Base-by-base conservation (phyloP, 2,329 filamentous ascomycete species). In the Thelonectria rubi region DNA sequence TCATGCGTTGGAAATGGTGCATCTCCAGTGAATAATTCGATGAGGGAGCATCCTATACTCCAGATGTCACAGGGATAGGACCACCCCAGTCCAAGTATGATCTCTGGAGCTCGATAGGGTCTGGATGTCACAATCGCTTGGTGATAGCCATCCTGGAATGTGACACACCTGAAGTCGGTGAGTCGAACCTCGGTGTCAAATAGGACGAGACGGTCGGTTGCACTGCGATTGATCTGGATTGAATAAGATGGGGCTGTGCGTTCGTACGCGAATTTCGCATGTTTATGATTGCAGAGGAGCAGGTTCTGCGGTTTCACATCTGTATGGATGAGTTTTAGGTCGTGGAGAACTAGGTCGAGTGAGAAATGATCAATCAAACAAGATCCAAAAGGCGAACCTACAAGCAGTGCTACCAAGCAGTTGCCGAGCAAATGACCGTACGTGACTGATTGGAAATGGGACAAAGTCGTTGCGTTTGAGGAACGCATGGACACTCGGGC, bases 391-490 rank as follows among this genome's bases (percentile, higher is more conserved):
- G 26, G 3, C 5, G n/a, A 17, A 45, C 88, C 92, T 84, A 97
- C 93, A 99, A 61, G 95, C 95, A 73, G 99, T 96, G 73, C 94
- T 98, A n/a, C 94, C 97, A 63, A 99, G 91, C 15, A 99, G 83
- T 75, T 99, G 95, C 51, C 94, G 88, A 48, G 95, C 95, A 82
- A 99, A 98, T 75, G 88, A 94, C 77, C 98, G 95, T 60, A 99
- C 99, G 77, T 99, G 95, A 67, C 94, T 97, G 82, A 96, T 98
- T 11, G 95, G 95, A 73, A 99, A 99, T 0, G 95, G 95, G n/a
- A 97, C 93, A 74, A 99, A 99, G 66, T 87, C 86, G 74, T 98
- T 98, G 73, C 90, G 89, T 80, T 99, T 99, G 48, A 99, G 84
- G 71, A 99, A 99, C 79, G 99, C 95, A 75, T 99, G 99, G 54